Conservation (phyloP, 2,329 filamentous ascomycete genomes). For the Didymosphaeria variabile region DNA sequence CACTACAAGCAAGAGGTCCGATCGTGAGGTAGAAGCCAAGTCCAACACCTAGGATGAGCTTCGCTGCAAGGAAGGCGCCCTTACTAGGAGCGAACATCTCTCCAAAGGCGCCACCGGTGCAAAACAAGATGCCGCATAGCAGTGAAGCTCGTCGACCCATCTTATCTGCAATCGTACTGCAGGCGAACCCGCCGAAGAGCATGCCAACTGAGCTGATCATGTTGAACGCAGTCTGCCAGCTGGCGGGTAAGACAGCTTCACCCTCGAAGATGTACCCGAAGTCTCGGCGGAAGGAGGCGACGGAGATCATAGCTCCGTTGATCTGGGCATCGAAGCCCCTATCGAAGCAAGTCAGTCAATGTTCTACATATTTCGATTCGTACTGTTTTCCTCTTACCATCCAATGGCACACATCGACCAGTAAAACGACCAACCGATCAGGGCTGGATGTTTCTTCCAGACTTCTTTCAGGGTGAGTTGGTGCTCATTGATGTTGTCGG, state of each 20-base stretch:
- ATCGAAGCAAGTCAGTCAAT: constrained; percentile 27
- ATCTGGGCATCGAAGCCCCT: constrained; percentile 27
- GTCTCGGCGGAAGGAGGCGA: constrained; percentile 26
- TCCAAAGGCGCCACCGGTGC: constrained; percentile 28
- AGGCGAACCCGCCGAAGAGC: constrained; percentile 25
- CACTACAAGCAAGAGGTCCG: constrained; percentile 22
- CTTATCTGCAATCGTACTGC: constrained; percentile 22
- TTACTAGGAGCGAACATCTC: constrained; percentile 26
- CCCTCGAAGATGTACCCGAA: constrained; percentile 26
- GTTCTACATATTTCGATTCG: background rate
- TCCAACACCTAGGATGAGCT: constrained; percentile 25
- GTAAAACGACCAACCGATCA: constrained; percentile 28
- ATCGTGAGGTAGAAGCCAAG: constrained; percentile 25
- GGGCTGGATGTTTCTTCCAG: background rate
- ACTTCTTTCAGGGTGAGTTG: background rate
- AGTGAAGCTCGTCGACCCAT: constrained; percentile 26
- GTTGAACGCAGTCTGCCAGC: constrained; percentile 29
- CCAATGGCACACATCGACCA: constrained; percentile 14
- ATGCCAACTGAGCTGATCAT: constrained; percentile 26
- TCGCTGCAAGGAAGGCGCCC: constrained; percentile 26
- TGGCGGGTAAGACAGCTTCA: constrained; percentile 26
- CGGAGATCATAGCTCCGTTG: constrained; percentile 25
- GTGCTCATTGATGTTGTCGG: constrained; percentile 1
- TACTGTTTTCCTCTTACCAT: too few relatives aligned
- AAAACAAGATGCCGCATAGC: constrained; percentile 23